These are phyloP conservation scores for Epithele typhae DNA, from an alignment of 768 basidiomycete genomes.

Conservation along the genomic window DNA sequence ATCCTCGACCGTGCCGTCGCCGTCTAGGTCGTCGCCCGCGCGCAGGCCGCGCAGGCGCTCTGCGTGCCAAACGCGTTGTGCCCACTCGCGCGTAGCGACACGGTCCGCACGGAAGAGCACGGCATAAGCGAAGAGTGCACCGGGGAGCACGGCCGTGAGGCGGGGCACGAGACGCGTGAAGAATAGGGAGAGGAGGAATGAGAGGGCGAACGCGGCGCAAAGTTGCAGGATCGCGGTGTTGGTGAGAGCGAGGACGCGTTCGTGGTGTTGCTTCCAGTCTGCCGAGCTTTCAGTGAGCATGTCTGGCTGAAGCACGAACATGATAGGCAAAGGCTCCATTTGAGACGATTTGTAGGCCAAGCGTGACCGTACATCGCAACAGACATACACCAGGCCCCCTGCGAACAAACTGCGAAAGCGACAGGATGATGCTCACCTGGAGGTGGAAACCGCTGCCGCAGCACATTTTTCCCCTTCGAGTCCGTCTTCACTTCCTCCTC, in stretches of 20 bases:
- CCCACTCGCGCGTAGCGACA: constrained; percentile 22
- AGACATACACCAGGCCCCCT: no score
- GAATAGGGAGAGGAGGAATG: constrained; percentile 17
- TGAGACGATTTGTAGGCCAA: no score
- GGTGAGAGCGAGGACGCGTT: constrained; percentile 15
- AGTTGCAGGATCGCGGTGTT: constrained; percentile 19
- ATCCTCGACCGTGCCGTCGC: constrained; percentile 22
- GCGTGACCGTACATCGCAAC: no score
- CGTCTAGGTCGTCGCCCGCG: constrained; percentile 24
- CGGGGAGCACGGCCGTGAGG: constrained; percentile 17
- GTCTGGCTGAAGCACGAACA: no score
- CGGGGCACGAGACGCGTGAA: constrained; percentile 7
- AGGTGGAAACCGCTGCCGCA: constrained; percentile 25
- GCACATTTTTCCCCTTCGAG: constrained; percentile 25
- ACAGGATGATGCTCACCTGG: constrained; percentile 19
- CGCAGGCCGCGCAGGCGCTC: constrained; percentile 28
- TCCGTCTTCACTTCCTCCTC: constrained; percentile 22
- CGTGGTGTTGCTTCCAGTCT: constrained; percentile 26
- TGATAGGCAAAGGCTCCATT: no score
- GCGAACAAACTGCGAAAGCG: no score
- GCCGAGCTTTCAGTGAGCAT: neutral
- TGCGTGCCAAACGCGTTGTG: constrained; percentile 28
- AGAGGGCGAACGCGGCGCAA: constrained; percentile 14
- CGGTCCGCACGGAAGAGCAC: constrained; percentile 23
- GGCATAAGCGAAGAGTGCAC: constrained; percentile 18